A percentile compares a stretch with the other conserved stretches of the same genome.
Evolutionary conservation across 148 eudicot genomes (phyloP).

Genomic region (Rhododendron henanense): DNA sequence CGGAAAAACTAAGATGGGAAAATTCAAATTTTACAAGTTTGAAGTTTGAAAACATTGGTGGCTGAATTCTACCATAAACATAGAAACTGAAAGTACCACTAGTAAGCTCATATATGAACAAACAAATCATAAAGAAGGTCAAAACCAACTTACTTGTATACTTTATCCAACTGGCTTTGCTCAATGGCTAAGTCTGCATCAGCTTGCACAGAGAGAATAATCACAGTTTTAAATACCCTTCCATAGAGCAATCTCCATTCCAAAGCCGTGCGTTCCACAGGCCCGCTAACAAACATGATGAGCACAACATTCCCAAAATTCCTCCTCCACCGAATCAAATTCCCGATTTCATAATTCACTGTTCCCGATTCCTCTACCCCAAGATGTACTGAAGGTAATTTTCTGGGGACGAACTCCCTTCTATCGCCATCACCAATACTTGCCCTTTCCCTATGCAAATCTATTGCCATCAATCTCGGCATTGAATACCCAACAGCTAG

Average conservation of each 20-base stretch:
- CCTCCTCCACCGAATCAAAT: slow-evolving; percentile 31
- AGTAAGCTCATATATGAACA: background rate
- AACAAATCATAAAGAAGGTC: background rate
- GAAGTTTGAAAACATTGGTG: background rate
- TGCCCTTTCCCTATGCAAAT: slow-evolving; percentile 10
- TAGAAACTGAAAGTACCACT: background rate
- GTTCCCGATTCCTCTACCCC: slow-evolving; percentile 32
- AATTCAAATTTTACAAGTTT: background rate
- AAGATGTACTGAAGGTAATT: slow-evolving; percentile 34
- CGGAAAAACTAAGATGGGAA: background rate
- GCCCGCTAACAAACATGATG: slow-evolving; percentile 28
- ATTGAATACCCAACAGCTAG: slow-evolving; percentile 27
- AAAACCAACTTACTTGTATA: slow-evolving; percentile 25
- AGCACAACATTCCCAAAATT: slow-evolving; percentile 34
- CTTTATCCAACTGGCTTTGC: slow-evolving; percentile 27
- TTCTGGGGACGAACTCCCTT: slow-evolving; percentile 26
- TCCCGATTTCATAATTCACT: slow-evolving; percentile 38
- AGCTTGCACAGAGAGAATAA: slow-evolving; percentile 26
- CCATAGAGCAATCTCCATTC: slow-evolving; percentile 42
- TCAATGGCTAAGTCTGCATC: slow-evolving; percentile 32
- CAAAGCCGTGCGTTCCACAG: slow-evolving; percentile 33
- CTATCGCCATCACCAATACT: slow-evolving; percentile 10
- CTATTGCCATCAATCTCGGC: slow-evolving; percentile 20
- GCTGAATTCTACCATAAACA: background rate
- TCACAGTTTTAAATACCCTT: slow-evolving; percentile 32